phyloP scores from a whole-genome alignment of 441 rosid genomes.

The Syzygium syzygioides region DNA sequence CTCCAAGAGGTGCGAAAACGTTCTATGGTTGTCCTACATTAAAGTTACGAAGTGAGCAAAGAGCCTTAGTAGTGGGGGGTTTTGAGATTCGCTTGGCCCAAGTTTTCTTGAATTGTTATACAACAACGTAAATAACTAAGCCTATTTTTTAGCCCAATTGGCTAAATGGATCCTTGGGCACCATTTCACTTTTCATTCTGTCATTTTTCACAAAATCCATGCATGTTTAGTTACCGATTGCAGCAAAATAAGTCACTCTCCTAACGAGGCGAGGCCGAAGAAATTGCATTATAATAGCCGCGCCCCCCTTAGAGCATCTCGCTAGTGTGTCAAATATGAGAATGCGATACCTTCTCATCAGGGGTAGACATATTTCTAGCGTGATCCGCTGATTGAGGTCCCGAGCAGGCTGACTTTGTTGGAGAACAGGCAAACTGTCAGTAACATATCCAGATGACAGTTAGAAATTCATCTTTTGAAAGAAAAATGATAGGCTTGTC shows the following conservation, averaged over 20 bases:
- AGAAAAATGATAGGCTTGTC: neutral
- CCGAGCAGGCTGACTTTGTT: constrained; percentile 27
- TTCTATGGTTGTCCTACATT: constrained; percentile 28
- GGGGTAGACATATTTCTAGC: constrained; percentile 21
- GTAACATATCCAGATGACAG: neutral
- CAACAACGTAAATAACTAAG: neutral
- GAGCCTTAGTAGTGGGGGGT: neutral
- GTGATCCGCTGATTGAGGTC: constrained; percentile 21
- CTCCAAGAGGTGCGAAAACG: constrained; percentile 27
- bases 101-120: neutral
- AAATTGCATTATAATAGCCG: neutral
- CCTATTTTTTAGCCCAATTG: neutral
- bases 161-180: neutral
- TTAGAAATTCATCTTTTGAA: neutral
- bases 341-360: constrained; percentile 25
- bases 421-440: constrained; percentile 19
- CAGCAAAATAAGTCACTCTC: neutral
- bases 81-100: neutral
- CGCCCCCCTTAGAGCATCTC: neutral
- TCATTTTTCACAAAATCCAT: neutral
- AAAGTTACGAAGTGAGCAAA: neutral
- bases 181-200: neutral
- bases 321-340: neutral
- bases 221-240: neutral
- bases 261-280: neutral